Conservation (phyloP, 2,329 filamentous ascomycete genomes). For the Xylariaceae sp. region DNA sequence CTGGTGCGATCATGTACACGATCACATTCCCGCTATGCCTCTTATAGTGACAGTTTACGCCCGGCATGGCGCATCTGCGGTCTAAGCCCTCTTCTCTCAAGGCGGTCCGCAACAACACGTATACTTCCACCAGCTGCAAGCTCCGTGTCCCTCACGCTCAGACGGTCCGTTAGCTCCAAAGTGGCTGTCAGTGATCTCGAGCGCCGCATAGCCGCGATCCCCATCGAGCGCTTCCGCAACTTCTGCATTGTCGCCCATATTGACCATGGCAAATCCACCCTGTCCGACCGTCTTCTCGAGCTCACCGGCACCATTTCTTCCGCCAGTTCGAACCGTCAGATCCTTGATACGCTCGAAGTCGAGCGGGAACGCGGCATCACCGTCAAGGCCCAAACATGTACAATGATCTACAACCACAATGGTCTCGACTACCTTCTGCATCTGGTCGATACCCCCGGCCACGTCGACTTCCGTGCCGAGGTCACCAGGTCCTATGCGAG, state of each 20-base stretch:
- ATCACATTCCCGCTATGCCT: conserved; percentile 10
- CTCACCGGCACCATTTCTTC: conserved; percentile 89
- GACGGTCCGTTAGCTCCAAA: conserved; percentile 34
- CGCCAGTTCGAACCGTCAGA: conserved; percentile 84
- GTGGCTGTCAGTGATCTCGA: conserved; percentile 48
- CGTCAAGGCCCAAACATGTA: conserved; percentile 97
- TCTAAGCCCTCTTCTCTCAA: neutral
- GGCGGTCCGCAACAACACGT: neutral
- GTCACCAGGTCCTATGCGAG: conserved; percentile 95
- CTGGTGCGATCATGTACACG: conserved; percentile 37
- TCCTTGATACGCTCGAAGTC: conserved; percentile 95
- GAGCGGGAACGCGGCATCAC: conserved; percentile 96
- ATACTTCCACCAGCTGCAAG: neutral
- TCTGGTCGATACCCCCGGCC: conserved; percentile 93
- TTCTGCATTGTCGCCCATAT: conserved; percentile 99
- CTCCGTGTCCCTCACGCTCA: neutral
- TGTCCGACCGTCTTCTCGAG: conserved; percentile 90
- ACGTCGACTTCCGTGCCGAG: conserved; percentile 97
- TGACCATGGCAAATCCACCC: conserved; percentile 96
- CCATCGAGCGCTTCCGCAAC: conserved; percentile 82
- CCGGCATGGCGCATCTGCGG: conserved; percentile 13
- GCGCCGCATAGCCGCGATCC: conserved; percentile 70
- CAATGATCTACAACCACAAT: conserved; percentile 89
- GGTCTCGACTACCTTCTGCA: conserved; percentile 91
- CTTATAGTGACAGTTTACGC: conserved; percentile 26